These are phyloP conservation scores for Wickerhamomyces kurtzmanii DNA, from an alignment of 805 yeast genomes.

Conservation along the genomic window DNA sequence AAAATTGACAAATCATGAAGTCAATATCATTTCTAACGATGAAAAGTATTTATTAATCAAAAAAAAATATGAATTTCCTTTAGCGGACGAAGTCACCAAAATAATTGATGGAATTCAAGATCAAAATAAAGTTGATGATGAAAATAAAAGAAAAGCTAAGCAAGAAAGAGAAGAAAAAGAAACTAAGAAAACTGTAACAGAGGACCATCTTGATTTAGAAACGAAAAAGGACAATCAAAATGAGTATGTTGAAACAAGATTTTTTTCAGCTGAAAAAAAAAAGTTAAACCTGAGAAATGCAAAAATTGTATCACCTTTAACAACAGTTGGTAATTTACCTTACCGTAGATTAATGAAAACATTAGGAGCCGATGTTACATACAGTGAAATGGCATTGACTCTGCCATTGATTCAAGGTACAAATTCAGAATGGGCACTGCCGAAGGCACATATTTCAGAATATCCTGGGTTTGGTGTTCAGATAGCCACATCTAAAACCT, in stretches of 20 bases:
- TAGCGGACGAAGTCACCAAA: constrained; percentile 46
- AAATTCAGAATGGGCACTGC: constrained; percentile 95
- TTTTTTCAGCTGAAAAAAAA: constrained; percentile 76
- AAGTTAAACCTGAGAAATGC: constrained; percentile 56
- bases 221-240: constrained; percentile 24
- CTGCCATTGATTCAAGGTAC: constrained; percentile 83
- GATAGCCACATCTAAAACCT: constrained; percentile 81
- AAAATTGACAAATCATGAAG: constrained; percentile 36
- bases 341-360: constrained; percentile 87
- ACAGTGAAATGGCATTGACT: constrained; percentile 89
- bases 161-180: constrained; percentile 13
- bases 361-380: constrained; percentile 88
- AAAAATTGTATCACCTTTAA: constrained; percentile 88
- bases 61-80: constrained; percentile 48
- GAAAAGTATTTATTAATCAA: constrained; percentile 25
- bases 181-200: constrained; percentile 6
- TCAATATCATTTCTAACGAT: constrained; percentile 48
- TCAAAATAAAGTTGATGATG: constrained; percentile 24
- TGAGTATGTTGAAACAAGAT: constrained; percentile 67
- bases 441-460: constrained; percentile 79
- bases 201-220: constrained; percentile 17
- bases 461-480: constrained; percentile 89
- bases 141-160: constrained; percentile 22
- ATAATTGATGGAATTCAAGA: constrained; percentile 52
- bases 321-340: constrained; percentile 96